Conservation (phyloP, 2,329 filamentous ascomycete genomes). For the Pleomassaria siparia region DNA sequence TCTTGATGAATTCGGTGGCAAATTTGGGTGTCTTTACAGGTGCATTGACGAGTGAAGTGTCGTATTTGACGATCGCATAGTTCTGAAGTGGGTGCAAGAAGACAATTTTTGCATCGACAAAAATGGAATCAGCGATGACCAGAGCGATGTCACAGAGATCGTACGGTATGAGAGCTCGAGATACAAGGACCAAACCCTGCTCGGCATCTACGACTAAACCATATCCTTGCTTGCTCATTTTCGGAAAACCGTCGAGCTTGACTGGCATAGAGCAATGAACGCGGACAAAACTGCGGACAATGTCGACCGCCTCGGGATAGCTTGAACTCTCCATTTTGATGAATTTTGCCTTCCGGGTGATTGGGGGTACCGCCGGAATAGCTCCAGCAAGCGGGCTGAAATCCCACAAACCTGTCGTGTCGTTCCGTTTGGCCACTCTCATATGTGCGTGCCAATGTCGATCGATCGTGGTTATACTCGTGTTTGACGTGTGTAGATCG, state of each 20-base stretch:
- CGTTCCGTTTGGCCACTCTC: conserved; percentile 88
- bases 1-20: conserved; percentile 78
- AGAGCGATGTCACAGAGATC: conserved; percentile 95
- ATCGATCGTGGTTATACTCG: conserved; percentile 87
- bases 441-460: conserved; percentile 96
- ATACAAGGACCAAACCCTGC: conserved; percentile 92
- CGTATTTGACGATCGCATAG: conserved; percentile 93
- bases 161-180: conserved; percentile 90
- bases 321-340: conserved; percentile 88
- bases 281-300: conserved; percentile 92
- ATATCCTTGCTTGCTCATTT: conserved; percentile 91
- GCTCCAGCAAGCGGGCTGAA: conserved; percentile 83
- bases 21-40: conserved; percentile 88
- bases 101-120: conserved; percentile 89
- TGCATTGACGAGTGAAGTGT: conserved; percentile 88
- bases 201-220: conserved; percentile 96
- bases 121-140: conserved; percentile 94
- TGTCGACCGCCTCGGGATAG: conserved; percentile 85
- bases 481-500: conserved; percentile 92
- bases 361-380: conserved; percentile 70
- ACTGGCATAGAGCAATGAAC: conserved; percentile 91
- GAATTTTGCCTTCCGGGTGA: conserved; percentile 80
- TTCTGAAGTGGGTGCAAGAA: conserved; percentile 97
- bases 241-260: conserved; percentile 96
- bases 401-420: conserved; percentile 89